Evolutionary conservation across 176 grass and related monocot genomes (phyloP).

Genomic region (Dendrocalamus sinicus): DNA sequence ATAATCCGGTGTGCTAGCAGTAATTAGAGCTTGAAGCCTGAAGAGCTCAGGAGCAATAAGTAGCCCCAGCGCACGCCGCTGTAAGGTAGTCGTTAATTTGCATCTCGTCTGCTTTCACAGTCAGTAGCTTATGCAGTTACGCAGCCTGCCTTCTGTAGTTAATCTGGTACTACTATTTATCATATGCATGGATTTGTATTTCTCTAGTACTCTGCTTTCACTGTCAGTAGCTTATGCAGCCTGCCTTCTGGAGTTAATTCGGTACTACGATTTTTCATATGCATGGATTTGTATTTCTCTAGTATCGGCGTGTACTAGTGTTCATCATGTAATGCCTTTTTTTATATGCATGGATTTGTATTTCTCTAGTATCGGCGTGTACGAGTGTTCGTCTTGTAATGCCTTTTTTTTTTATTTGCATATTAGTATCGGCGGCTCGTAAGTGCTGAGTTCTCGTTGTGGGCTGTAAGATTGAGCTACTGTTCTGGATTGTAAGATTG

Average conservation of each 20-base stretch:
- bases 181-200: slow-evolving; percentile 23
- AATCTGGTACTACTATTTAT: slow-evolving; percentile 1
- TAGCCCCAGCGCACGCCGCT: slow-evolving; percentile 28
- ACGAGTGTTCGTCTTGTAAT: neutral
- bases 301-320: neutral
- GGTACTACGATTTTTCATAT: slow-evolving; percentile 23
- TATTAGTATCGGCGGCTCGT: no score
- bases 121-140: slow-evolving; percentile 39
- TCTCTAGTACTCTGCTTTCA: neutral
- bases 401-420: neutral
- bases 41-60: slow-evolving; percentile 46
- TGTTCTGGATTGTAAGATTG: no score
- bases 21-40: slow-evolving; percentile 17
- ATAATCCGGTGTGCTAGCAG: slow-evolving; percentile 43
- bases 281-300: neutral
- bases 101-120: neutral
- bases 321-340: neutral
- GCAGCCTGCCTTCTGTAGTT: slow-evolving; percentile 15
- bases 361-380: neutral
- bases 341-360: neutral
- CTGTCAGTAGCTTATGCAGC: slow-evolving; percentile 24
- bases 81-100: slow-evolving; percentile 21
- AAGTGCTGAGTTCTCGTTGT: no score
- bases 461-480: no score
- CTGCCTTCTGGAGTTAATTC: slow-evolving; percentile 9